These are phyloP conservation scores for Mortierella sp. DNA, from an alignment of 371 early-diverging fungal genomes.

Conservation along the genomic window DNA sequence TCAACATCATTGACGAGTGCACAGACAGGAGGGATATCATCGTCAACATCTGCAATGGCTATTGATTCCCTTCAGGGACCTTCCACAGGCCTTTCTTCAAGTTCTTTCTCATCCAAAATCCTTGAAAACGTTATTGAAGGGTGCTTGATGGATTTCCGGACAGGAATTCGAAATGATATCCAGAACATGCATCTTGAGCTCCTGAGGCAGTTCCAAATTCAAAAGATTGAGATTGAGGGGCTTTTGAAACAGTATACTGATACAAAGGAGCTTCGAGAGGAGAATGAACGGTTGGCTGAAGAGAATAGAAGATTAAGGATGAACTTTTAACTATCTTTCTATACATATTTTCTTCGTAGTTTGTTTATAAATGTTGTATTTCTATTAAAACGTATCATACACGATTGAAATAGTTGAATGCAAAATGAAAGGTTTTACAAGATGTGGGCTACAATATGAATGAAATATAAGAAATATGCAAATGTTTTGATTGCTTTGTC, in stretches of 20 bases:
- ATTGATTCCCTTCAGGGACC: neutral
- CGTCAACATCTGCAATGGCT: neutral
- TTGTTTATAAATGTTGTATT: neutral
- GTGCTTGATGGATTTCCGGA: constrained; percentile 64
- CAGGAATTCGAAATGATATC: constrained; percentile 64
- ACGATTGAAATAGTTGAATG: too few relatives aligned
- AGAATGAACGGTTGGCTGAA: constrained; percentile 61
- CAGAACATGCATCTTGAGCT: constrained; percentile 77
- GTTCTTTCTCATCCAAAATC: constrained; percentile 58
- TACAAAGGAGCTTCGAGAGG: constrained; percentile 56
- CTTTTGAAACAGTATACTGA: constrained; percentile 61
- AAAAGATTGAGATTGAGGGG: constrained; percentile 70
- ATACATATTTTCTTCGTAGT: neutral
- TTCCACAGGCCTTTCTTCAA: neutral
- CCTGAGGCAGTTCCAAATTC: constrained; percentile 72
- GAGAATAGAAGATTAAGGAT: constrained; percentile 64
- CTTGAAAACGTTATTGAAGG: constrained; percentile 67
- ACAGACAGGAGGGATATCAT: neutral
- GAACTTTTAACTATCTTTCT: constrained; percentile 26
- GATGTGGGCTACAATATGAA: too few relatives aligned
- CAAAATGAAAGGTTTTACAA: too few relatives aligned
- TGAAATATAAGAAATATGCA: too few relatives aligned
- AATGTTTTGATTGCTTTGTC: too few relatives aligned
- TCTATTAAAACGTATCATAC: too few relatives aligned
- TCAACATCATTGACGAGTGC: neutral